Evolutionary conservation across 2,329 filamentous ascomycete genomes (phyloP), one percentile per base, ranked within the genome.

Genomic region (Mycosphaerella arachidis): DNA sequence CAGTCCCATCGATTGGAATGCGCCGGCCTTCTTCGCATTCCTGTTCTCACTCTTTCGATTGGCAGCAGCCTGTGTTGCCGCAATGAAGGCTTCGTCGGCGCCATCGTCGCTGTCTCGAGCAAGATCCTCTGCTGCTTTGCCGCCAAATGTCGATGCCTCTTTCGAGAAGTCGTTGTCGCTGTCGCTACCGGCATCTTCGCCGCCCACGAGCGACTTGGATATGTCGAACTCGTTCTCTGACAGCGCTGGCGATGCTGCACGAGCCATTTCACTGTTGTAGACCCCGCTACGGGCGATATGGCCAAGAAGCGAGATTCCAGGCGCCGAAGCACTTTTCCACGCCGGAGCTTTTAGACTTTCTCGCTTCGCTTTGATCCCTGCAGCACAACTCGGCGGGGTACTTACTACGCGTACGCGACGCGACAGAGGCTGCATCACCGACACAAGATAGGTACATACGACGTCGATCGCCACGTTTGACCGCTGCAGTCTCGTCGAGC

Each of bases 191-290:
- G 84, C 81, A 59, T 81, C 83, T 56, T 86, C 83, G 27, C 61
- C 62, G 20, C 63, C 63, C 29, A 71, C 69, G 10, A 97, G 81
- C 1, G 88, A 87, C 63, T 83, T 86, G 20, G 91, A 86, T 56
- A 99, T 97, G 71, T 99, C 94, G 71, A 95, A 86, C 72, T 96
- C 94, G 66, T 87, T 89, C 77, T 97, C 93, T 53, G 93, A 97
- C 60, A 84, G 81, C 53, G 91, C 86, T 61, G 93, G 94, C 48
- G 94, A 97, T 59, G 83, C 82, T 71, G 85, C 86, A 73, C 81
- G 81, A 77, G 66, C 51, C 61, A 66, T 64, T 45, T 52, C 57
- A 50, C 29, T 31, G 37, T n/a, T 52, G 30, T 35, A n/a, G 27
- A 30, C 50, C 30, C 50, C 50, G 30, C 50, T 35, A 35, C 35